Evolutionary conservation across 345 rosid species (phyloP).

Genomic region (Syzygium oleosum): DNA sequence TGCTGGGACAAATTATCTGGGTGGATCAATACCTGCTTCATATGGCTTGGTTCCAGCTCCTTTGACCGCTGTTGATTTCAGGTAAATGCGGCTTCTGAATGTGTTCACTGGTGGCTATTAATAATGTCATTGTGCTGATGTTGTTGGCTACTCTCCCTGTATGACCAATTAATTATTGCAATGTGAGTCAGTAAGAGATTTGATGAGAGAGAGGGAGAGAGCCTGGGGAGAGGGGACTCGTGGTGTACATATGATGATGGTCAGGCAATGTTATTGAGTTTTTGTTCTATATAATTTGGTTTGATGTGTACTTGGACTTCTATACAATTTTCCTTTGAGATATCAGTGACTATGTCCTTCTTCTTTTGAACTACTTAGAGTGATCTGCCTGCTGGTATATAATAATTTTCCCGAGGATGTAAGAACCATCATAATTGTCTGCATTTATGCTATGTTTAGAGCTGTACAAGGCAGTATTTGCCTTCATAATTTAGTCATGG

Average conservation of each 20-base stretch:
- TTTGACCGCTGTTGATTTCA: constrained; percentile 55
- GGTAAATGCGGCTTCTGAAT: constrained; percentile 21
- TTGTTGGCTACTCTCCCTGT: not conserved
- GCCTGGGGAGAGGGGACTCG: not conserved
- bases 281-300: not conserved
- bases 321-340: not conserved
- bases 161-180: not conserved
- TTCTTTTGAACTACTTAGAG: not conserved
- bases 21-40: constrained; percentile 25
- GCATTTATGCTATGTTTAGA: not conserved
- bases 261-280: not conserved
- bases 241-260: not conserved
- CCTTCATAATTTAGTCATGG: not conserved
- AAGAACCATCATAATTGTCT: not conserved
- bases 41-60: constrained; percentile 42
- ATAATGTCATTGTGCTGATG: not conserved
- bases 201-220: not conserved
- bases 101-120: not conserved
- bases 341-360: not conserved
- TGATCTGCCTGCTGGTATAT: not conserved
- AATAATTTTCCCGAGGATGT: not conserved
- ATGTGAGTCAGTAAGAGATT: not conserved
- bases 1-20: constrained; percentile 29
- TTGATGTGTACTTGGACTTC: not conserved
- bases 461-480: not conserved